Percentiles rank a stretch among this genome's conserved stretches.
phyloP scores from a whole-genome alignment of 176 grass and related monocot genomes.

The Tuctoria greenei region DNA sequence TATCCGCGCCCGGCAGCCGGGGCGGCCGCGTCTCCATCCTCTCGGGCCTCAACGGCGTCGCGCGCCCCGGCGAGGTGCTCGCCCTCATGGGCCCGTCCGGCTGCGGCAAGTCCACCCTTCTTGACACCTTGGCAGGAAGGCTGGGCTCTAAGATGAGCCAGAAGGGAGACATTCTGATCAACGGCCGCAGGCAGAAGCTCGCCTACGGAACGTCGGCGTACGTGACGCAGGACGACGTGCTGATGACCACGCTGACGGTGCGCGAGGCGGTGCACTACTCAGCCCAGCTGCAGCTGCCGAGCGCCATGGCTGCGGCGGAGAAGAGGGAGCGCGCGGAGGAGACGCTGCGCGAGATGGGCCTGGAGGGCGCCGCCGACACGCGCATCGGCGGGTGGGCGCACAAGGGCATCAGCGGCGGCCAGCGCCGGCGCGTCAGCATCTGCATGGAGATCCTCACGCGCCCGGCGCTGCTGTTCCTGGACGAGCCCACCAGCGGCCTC shows the following conservation, averaged over 20 bases:
- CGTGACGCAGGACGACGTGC: neutral
- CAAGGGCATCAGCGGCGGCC: neutral
- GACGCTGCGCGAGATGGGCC: neutral
- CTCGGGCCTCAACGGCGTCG: neutral
- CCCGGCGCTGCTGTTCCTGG: slow-evolving; percentile 33
- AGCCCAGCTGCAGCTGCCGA: neutral
- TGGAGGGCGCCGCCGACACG: neutral
- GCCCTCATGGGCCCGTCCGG: neutral
- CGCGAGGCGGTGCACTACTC: neutral
- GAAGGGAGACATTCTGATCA: neutral
- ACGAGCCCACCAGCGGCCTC: slow-evolving; percentile 37
- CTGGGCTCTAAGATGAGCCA: neutral
- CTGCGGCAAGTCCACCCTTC: neutral
- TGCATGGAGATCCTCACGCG: neutral
- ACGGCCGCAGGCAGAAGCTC: neutral
- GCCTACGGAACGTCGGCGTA: neutral
- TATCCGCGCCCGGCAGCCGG: neutral
- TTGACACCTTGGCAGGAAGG: neutral
- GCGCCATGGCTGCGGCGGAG: neutral
- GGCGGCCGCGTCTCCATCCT: too few relatives aligned
- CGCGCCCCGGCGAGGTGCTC: neutral
- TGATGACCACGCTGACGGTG: neutral
- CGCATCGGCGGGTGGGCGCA: neutral
- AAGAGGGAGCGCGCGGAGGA: neutral
- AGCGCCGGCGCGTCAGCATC: neutral